Base-by-base conservation (phyloP, 2,329 filamentous ascomycete species). In the Aspergillus pseudotamarii region DNA sequence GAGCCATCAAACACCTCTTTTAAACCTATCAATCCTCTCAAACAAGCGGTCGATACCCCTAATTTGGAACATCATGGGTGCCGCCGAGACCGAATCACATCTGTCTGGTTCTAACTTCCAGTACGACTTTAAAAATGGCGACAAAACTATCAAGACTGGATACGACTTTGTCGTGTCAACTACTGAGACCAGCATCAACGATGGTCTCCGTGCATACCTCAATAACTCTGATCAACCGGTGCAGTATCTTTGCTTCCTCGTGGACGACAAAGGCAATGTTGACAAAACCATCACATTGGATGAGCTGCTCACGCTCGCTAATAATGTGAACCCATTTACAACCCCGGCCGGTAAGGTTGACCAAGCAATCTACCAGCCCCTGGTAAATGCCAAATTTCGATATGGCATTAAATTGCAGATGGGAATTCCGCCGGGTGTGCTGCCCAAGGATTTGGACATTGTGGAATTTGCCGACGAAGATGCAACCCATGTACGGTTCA, bases 111-210 rank as follows among this genome's bases (percentile, higher is more conserved):
- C 34, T 36, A 11, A 36, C 34, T 36, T 36, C 12, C 34, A 36
- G 11, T 36, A 36, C 34, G 34, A 36, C 34, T 36, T 36, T 14
- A 36, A 36, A 4, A 14, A 36, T 36, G 34, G 4, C 34, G 34
- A 36, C 34, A 36, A 36, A 36, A 36, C 34, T 1, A 36, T 36
- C 34, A 36, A 36, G 34, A 36, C 34, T 14, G 34, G 34, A 14
- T 62, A 58, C 46, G 60, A 62, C 30, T 63, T 63, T 36, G 61
- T 63, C 30, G 57, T 63, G 6, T 38, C 61, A 16, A 63, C 61
- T 30, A 63, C 61, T 6, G 57, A 63, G 51, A 57, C 57, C 1
- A 59, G 56, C 32, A 63, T 63, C 43, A 63, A 63, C 30, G 36
- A 57, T n/a, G 57, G 32, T 14, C 61, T 63, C 8, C 30, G 38